These are phyloP conservation scores for Zygotorulaspora chibaensis DNA, from an alignment of 805 yeast species.

Conservation along the genomic window DNA sequence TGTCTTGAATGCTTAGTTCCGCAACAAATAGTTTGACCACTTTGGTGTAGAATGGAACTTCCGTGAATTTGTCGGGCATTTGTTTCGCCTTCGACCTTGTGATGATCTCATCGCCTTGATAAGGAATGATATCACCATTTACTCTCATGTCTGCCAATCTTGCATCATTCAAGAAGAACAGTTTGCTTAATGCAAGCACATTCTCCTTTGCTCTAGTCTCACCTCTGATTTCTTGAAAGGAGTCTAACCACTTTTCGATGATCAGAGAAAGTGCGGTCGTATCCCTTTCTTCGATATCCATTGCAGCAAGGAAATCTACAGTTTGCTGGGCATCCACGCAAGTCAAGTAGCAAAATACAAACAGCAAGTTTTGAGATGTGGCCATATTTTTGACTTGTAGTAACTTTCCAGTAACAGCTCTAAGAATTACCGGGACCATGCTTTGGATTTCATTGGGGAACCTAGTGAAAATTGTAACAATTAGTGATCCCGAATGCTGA, in stretches of 20 bases:
- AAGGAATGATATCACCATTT: slow-evolving; percentile 71
- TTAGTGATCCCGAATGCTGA: slow-evolving; percentile 63
- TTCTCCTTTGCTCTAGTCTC: slow-evolving; percentile 61
- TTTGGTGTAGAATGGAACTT: slow-evolving; percentile 64
- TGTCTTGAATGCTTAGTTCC: slow-evolving; percentile 64
- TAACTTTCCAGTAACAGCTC: slow-evolving; percentile 68
- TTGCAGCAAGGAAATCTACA: slow-evolving; percentile 52
- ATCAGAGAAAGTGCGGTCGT: slow-evolving; percentile 49
- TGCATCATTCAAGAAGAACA: slow-evolving; percentile 56
- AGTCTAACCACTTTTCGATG: slow-evolving; percentile 75
- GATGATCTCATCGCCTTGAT: slow-evolving; percentile 57
- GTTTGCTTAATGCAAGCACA: slow-evolving; percentile 64
- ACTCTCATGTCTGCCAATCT: slow-evolving; percentile 52
- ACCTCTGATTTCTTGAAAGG: slow-evolving; percentile 79
- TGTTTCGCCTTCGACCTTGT: slow-evolving; percentile 80
- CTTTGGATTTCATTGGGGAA: slow-evolving; percentile 40
- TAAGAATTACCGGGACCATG: slow-evolving; percentile 51
- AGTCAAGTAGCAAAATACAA: slow-evolving; percentile 71
- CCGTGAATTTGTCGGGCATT: slow-evolving; percentile 59
- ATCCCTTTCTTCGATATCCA: slow-evolving; percentile 31
- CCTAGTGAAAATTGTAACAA: slow-evolving; percentile 53
- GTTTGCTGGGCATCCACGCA: slow-evolving; percentile 58
- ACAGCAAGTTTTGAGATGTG: slow-evolving; percentile 70
- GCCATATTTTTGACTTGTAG: slow-evolving; percentile 61
- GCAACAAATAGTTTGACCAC: slow-evolving; percentile 65